Conservation (phyloP, 2,329 filamentous ascomycete species). For the Phialocephala subalpina region DNA sequence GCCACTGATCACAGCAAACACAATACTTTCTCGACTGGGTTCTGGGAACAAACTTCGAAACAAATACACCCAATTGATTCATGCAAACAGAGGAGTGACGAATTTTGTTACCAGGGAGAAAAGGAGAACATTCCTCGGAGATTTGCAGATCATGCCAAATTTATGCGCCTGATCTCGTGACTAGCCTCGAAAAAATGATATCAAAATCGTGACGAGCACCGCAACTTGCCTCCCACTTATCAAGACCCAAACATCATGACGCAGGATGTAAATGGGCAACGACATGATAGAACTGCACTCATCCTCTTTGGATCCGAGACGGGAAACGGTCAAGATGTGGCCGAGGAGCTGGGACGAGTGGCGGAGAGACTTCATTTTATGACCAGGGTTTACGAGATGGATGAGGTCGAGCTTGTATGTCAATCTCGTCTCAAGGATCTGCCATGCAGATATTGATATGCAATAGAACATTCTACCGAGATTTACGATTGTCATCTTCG, state of each 20-base stretch:
- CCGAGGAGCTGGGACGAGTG: constrained; percentile 80
- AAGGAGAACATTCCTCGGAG: constrained; percentile 17
- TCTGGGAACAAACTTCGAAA: constrained; percentile 9
- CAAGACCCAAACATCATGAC: constrained; percentile 25
- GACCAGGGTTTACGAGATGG: constrained; percentile 78
- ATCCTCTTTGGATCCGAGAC: constrained; percentile 95
- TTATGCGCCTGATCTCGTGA: constrained; percentile 24
- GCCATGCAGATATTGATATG: constrained; percentile 17
- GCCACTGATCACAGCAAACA: constrained; percentile 6
- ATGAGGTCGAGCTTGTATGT: constrained; percentile 78
- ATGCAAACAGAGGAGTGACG: not conserved
- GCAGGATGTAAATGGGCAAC: constrained; percentile 31
- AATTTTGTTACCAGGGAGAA: not conserved
- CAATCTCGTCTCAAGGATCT: constrained; percentile 12
- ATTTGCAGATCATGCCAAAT: constrained; percentile 18
- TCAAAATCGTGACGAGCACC: not conserved
- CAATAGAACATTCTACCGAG: constrained; percentile 58
- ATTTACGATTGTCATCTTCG: constrained; percentile 74
- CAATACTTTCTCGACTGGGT: not conserved
- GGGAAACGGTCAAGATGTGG: constrained; percentile 91
- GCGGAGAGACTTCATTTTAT: constrained; percentile 81
- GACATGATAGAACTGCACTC: constrained; percentile 60
- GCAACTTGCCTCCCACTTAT: not conserved
- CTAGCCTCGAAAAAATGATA: not conserved
- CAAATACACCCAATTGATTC: constrained; percentile 1